Percentiles rank a stretch among this genome's conserved stretches.
These are phyloP conservation scores for Trichoderma pleuroti DNA, from an alignment of 2,329 filamentous ascomycete species.

Conservation along the genomic window DNA sequence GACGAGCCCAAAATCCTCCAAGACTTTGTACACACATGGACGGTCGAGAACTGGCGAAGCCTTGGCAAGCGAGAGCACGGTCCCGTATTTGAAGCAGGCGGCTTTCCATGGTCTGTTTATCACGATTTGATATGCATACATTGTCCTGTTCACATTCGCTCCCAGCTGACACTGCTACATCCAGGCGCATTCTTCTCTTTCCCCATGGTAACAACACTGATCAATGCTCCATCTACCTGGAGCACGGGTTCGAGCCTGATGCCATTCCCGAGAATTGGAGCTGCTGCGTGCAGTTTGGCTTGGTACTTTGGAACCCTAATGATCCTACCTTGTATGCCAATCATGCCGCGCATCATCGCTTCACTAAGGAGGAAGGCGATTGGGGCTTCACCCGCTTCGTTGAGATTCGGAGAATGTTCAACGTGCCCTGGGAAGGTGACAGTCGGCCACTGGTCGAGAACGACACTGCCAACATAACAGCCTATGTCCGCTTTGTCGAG, in stretches of 20 bases:
- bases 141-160: conserved; percentile 21
- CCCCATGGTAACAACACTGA: conserved; percentile 94
- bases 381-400: conserved; percentile 99
- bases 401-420: conserved; percentile 82
- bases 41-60: conserved; percentile 76
- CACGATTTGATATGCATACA: not conserved
- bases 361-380: conserved; percentile 92
- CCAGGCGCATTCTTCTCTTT: conserved; percentile 89
- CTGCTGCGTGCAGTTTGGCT: conserved; percentile 90
- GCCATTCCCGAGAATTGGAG: conserved; percentile 89
- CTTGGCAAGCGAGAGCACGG: conserved; percentile 80
- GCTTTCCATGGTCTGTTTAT: conserved; percentile 71
- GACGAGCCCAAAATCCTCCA: conserved; percentile 78
- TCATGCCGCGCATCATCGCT: conserved; percentile 86
- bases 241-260: conserved; percentile 79
- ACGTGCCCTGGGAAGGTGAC: conserved; percentile 67
- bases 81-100: conserved; percentile 80
- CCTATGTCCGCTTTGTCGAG: conserved; percentile 76
- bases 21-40: conserved; percentile 78
- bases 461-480: conserved; percentile 74
- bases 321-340: conserved; percentile 83
- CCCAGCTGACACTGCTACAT: not conserved
- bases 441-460: conserved; percentile 72
- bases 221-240: conserved; percentile 90
- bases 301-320: conserved; percentile 91